Evolutionary conservation across 441 rosid genomes (phyloP), one percentile per base, ranked within the genome.

Genomic region (Adansonia rubrostipa): DNA sequence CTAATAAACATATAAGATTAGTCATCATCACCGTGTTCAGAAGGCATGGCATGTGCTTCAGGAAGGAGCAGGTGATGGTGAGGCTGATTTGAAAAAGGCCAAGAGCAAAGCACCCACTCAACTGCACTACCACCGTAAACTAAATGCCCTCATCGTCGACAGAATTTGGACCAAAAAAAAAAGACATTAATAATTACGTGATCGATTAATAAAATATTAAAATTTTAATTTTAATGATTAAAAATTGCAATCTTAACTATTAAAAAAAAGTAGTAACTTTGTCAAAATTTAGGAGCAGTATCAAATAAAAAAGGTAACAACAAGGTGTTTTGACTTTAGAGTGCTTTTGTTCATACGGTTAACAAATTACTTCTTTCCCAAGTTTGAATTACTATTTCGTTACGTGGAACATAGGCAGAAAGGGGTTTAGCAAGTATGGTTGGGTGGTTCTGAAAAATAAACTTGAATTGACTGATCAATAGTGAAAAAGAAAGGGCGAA

Each of bases 1-100:
- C n/a, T 10, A 51, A 14, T 44, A 1, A 44, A 0, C 28, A 0
- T 4, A 36, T 51, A 14, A n/a, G 28, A 24, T 24, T 24, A 4
- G 13, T 51, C 4, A 7, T 51, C 56, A 50, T 2, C 54, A 50
- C 5, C 54, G 3, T 50, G 5, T 17, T 42, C 53, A 66, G 17
- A 42, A 66, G 56, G 45, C 72, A 68, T 17, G 47, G 53, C 53
- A 67, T 44, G 71, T 67, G 71, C 53, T 44, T 44, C 9, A 67
- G 14, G 0, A 0, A 67, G 28, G 5, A 19, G 22, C 45, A 63
- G 47, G 22, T 13, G 48, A n/a, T n/a, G n/a, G 9, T 57, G 28
- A 60, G 40, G 8, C 24, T 61, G 65, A 42, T 65, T 65, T n/a
- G n/a, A n/a, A 50, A 40, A 67, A 67, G 45, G 33, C 72, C 56